Conservation (phyloP, 495 filamentous ascomycete genomes). For the Pyrenopolyporus hunteri region DNA sequence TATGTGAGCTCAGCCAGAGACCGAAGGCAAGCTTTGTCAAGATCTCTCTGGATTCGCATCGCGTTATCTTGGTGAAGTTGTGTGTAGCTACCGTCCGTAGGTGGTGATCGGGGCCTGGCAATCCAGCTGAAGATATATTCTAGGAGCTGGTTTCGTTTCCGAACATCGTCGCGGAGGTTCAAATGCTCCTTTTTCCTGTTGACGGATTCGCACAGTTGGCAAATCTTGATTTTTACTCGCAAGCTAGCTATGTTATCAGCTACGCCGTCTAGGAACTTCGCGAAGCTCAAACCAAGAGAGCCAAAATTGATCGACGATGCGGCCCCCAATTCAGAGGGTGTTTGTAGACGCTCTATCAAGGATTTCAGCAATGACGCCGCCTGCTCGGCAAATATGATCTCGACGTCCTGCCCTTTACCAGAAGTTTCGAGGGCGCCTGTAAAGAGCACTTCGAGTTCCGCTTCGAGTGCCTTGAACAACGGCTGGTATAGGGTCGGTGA, state of each 20-base stretch:
- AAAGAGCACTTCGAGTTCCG: slow-evolving; percentile 64
- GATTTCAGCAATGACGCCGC: slow-evolving; percentile 65
- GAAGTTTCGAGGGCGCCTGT: slow-evolving; percentile 56
- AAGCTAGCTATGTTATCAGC: slow-evolving; percentile 57
- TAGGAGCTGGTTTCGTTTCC: slow-evolving; percentile 67
- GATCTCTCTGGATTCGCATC: slow-evolving; percentile 61
- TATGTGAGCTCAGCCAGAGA: slow-evolving; percentile 67
- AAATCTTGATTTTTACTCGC: slow-evolving; percentile 69
- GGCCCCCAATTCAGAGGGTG: slow-evolving; percentile 61
- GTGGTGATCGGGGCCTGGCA: slow-evolving; percentile 57
- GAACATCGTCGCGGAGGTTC: slow-evolving; percentile 68
- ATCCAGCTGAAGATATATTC: slow-evolving; percentile 71
- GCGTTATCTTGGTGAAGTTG: slow-evolving; percentile 56
- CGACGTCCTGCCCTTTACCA: slow-evolving; percentile 60
- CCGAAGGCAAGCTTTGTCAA: slow-evolving; percentile 66
- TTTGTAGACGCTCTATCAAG: slow-evolving; percentile 65
- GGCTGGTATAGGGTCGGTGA: slow-evolving; percentile 63
- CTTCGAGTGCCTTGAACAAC: slow-evolving; percentile 64
- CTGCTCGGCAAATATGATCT: slow-evolving; percentile 69
- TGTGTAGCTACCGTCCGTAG: slow-evolving; percentile 30
- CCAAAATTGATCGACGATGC: slow-evolving; percentile 65
- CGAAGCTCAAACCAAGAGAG: slow-evolving; percentile 63
- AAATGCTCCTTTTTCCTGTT: slow-evolving; percentile 69
- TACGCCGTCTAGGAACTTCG: slow-evolving; percentile 63
- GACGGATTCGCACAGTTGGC: slow-evolving; percentile 66